These are phyloP conservation scores for Peniophora sp. DNA, from an alignment of 1,284 basidiomycete species.

Conservation along the genomic window DNA sequence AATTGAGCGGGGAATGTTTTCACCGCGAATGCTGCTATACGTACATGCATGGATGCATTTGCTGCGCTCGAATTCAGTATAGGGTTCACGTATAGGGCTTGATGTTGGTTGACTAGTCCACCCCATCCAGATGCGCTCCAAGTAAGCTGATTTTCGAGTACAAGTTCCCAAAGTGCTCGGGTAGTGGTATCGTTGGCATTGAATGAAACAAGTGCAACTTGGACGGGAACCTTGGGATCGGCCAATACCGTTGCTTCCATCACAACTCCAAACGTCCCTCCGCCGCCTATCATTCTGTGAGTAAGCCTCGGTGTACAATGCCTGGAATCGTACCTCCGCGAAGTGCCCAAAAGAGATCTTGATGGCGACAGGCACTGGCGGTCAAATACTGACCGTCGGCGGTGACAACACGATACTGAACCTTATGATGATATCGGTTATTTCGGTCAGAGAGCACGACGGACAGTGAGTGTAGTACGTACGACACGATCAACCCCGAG, in stretches of 20 bases:
- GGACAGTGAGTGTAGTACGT: too few relatives aligned
- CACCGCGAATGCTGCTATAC: not conserved
- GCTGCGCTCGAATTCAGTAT: conserved; percentile 21
- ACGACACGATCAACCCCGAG: conserved; percentile 18
- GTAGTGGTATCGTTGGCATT: not conserved
- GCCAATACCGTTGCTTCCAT: conserved; percentile 7
- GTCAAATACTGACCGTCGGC: conserved; percentile 21
- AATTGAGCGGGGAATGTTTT: too few relatives aligned
- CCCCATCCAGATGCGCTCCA: conserved; percentile 17
- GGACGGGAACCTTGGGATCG: conserved; percentile 5
- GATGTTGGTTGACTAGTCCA: conserved; percentile 8
- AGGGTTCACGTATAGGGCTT: conserved; percentile 16
- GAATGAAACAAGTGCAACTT: conserved; percentile 4
- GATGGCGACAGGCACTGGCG: conserved; percentile 26
- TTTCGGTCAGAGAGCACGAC: too few relatives aligned
- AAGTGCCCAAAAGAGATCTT: conserved; percentile 27
- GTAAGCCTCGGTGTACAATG: not conserved
- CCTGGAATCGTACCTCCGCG: conserved; percentile 8
- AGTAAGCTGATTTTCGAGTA: conserved; percentile 6
- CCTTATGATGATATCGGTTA: too few relatives aligned
- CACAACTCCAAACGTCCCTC: conserved; percentile 16
- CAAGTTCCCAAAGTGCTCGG: conserved; percentile 3
- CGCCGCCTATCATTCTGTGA: conserved; percentile 13
- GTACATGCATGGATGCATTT: conserved; percentile 21
- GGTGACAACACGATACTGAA: conserved; percentile 20